Base-by-base conservation (phyloP, 371 early-diverging fungal species). In the Mucor ambiguus region DNA sequence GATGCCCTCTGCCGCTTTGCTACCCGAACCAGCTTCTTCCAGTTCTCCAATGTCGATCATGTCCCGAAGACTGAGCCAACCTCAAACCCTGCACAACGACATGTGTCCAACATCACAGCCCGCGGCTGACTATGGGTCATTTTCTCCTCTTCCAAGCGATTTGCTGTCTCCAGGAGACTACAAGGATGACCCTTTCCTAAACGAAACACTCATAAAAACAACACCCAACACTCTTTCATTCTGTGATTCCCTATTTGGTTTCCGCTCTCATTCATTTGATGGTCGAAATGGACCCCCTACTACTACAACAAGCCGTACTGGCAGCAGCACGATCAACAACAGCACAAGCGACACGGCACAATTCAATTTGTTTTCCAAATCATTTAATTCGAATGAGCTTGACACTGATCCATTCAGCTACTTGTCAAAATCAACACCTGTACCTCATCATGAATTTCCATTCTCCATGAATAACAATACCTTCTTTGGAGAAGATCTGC, bases 141-240 rank as follows among this genome's bases (percentile, higher is more conserved):
- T 78, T 37, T 82, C 84, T 18, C 85, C 87, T n/a, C 65, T 88
- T 18, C 89, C 89, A 5, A 87, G 85, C 65, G 87, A 89, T 58
- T 67, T 89, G 12, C 72, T 89, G 22, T 84, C 89, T 32, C 83
- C 89, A 32, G 71, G 76, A 30, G 87, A 89, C 58, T 87, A 85
- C 62, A 78, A 82, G 30, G 57, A 75, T 49, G 89, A 89, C 58
- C 76, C 84, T n/a, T 79, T 83, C 58, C 67, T 79, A 4, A 78
- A 81, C 37, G 75, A 83, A 24, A 75, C 77, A 22, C 64, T 76
- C 56, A 35, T 59, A 10, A 28, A 35, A n/a, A 68, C 76, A 18
- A 68, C 76, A 20, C 66, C 77, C 8, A 70, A 37, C 24, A 43
- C 69, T 20, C 54, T 56, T 24, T 72, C 64, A 8, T 79, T 79